A percentile compares a stretch with the other conserved stretches of the same genome.
Conservation (phyloP, 2,329 filamentous ascomycete species). For the Alternaria sp. region DNA sequence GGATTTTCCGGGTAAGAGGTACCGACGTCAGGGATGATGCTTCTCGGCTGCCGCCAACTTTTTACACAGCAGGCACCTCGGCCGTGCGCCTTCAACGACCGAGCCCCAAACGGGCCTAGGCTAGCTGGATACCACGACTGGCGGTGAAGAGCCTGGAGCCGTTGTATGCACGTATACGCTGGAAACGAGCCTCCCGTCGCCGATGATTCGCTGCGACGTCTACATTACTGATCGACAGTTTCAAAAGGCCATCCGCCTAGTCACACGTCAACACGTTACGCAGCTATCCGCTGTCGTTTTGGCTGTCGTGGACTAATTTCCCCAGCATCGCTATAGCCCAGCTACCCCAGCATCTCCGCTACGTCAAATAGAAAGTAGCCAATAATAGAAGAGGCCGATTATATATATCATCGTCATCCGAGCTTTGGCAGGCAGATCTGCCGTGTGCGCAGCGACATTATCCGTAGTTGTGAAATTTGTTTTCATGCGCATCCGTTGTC, state of each 20-base stretch:
- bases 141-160: slow-evolving; percentile 21
- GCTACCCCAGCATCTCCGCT: slow-evolving; percentile 16
- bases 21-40: slow-evolving; percentile 28
- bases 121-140: slow-evolving; percentile 14
- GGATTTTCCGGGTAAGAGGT: slow-evolving; percentile 39
- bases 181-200: neutral
- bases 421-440: slow-evolving; percentile 15
- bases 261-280: slow-evolving; percentile 7
- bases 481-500: slow-evolving; percentile 13
- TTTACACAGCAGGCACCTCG: slow-evolving; percentile 24
- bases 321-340: slow-evolving; percentile 8
- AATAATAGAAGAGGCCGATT: slow-evolving; percentile 34
- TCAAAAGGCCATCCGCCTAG: slow-evolving; percentile 11
- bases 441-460: slow-evolving; percentile 7
- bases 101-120: neutral
- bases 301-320: slow-evolving; percentile 9
- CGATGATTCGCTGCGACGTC: slow-evolving; percentile 11
- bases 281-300: slow-evolving; percentile 13
- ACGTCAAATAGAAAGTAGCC: slow-evolving; percentile 19
- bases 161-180: slow-evolving; percentile 8
- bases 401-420: slow-evolving; percentile 8
- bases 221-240: slow-evolving; percentile 13
- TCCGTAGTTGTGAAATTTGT: slow-evolving; percentile 15
- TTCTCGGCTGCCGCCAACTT: slow-evolving; percentile 30
- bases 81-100: slow-evolving; percentile 14